These are phyloP conservation scores for Amanita subjunquillea DNA, from an alignment of 768 basidiomycete species.

Conservation along the genomic window DNA sequence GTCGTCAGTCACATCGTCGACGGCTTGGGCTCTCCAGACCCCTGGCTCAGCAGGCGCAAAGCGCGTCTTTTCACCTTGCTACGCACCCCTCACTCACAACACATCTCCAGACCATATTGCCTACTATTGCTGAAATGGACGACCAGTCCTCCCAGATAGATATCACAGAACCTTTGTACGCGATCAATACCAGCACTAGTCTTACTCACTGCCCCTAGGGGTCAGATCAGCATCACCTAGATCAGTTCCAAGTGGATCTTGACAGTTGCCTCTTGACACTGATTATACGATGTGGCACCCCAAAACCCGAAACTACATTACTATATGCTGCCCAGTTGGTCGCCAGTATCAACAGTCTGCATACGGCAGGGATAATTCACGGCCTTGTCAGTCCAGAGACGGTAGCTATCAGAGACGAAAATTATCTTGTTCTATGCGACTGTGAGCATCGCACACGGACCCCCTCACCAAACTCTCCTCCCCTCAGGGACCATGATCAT, in stretches of 20 bases:
- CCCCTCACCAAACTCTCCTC: constrained; percentile 16
- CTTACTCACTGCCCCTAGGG: not conserved
- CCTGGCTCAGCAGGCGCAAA: constrained; percentile 3
- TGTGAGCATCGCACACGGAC: constrained; percentile 17
- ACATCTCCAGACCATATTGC: not conserved
- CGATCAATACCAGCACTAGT: not conserved
- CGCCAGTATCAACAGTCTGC: constrained; percentile 32
- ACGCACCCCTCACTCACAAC: too few species aligned
- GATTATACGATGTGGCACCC: not conserved
- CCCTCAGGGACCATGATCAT: constrained; percentile 4
- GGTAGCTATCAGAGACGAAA: constrained; percentile 30
- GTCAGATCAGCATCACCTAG: not conserved
- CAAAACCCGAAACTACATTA: not conserved
- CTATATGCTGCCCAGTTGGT: constrained; percentile 6
- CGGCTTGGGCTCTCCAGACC: not conserved
- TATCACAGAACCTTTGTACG: too few species aligned
- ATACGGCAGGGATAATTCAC: constrained; percentile 36
- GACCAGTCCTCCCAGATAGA: not conserved
- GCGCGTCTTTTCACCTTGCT: not conserved
- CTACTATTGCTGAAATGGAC: constrained; percentile 2
- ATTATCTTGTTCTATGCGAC: constrained; percentile 36
- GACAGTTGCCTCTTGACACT: not conserved
- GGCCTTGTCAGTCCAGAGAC: constrained; percentile 33
- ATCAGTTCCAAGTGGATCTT: not conserved
- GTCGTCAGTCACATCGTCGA: constrained; percentile 1